Base-by-base conservation (phyloP, 2,329 filamentous ascomycete species). In the Myotisia sp. region DNA sequence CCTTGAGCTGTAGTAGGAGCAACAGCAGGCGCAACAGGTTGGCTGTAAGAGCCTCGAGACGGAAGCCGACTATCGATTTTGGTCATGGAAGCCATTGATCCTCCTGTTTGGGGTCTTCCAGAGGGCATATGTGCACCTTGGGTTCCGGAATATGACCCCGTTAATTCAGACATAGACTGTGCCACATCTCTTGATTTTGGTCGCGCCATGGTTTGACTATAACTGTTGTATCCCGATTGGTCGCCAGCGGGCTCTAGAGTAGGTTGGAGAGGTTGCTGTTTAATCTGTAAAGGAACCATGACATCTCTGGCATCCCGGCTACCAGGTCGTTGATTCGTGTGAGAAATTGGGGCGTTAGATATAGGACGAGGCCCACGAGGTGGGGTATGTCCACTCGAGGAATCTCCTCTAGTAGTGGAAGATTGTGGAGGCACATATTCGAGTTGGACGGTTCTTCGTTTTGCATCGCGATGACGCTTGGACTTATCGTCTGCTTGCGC, bases 351-450 rank as follows among this genome's bases (percentile, higher is more conserved):
- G 18, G 38, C 24, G 8, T 2, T 9, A 13, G 33, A 12, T 17
- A 26, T 10, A 23, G 17, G 35, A 20, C 29, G n/a, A 9, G 19
- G 17, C 8, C 30, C 26, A 6, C 8, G 26, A 7, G 6, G 26
- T 8, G 6, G 9, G 6, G 6, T 6, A 6, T 34, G 23, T 12
- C 30, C 35, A 8, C 59, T 55, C 17, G 55, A 33, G 24, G 48
- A 38, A 42, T 72, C 72, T 19, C 80, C 84, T 43, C 87, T 74
- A 42, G 78, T 71, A 1, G 87, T 94, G 51, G 87, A 76, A 4
- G 84, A 92, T 17, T 78, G 76, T 16, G 90, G 90, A 13, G 86
- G 81, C 37, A 95, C 90, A 56, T 98, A 98, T 63, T 98, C 90
- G 41, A 98, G 82, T 60, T 98, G 90, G 0, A 98, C 84, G 0